Evolutionary conservation across 164 flowering plant genomes (phyloP), one percentile per base, ranked within the genome.

Genomic region (Tetracentron sinense): DNA sequence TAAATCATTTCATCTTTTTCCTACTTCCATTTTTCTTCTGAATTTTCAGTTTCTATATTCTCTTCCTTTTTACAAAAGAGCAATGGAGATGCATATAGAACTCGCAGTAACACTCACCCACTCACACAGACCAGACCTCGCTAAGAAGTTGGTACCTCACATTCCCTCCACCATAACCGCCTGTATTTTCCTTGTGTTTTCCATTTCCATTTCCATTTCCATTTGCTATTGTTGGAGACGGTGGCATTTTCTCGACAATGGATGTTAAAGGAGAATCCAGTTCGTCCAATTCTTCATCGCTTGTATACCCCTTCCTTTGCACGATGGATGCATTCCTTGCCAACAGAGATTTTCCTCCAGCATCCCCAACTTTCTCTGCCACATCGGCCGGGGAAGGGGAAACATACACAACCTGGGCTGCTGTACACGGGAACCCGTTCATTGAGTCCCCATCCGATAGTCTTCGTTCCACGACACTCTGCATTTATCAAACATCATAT

Each of bases 201-300:
- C 65, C 80, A 70, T 69, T 76, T 5, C 69, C 71, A 51, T 67
- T 75, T 27, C 60, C 72, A 50, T 70, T 78, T 46, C 79, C 82
- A 48, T 74, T 74, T 38, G 23, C 61, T 23, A 61, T 49, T 26
- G 72, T 54, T 29, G 84, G 78, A 29, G 87, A 74, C 7, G 72
- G 38, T 15, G 82, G 72, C 69, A 60, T 25, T 64, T 84, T 82
- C 20, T 81, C 86, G 2, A 89, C 72, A 55, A 88, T 68, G 8
- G 78, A 78, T 20, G 77, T 55, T 0, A 89, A 79, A 56, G 96
- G 95, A 67, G 79, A 86, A 66, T 87, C 83, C 70, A 95, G 64
- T 66, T 90, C 97, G 28, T 88, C 98, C 59, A 95, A 77, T 67
- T 95, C 99, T 10, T 95, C 99, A 59, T 92, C 97, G 48, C 99